Base-by-base conservation (phyloP, 305 asterid species). In the Rubia balearica region DNA sequence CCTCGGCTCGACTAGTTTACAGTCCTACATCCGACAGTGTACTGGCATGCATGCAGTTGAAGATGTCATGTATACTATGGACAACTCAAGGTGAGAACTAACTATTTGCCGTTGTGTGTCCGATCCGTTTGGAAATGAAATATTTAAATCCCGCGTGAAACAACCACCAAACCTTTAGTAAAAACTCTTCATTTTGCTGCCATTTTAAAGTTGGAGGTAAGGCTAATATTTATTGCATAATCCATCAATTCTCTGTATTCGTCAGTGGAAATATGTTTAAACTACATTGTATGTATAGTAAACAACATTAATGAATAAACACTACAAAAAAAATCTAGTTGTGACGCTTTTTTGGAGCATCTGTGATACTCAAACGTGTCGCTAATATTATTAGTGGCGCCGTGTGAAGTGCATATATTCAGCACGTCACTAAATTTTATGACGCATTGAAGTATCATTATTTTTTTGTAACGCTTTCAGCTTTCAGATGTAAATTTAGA, bases 141-240 rank as follows among this genome's bases (percentile, higher is more conserved):
- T 27, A 63, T 64, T 8, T 36, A 38, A 64, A 40, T 21, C 13
- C 36, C 69, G 69, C 69, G 69, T 33, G 16, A 43, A 65, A n/a
- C 9, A 42, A 42, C 16, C 59, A 42, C 55, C 69, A 9, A 42
- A 41, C 55, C 5, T 36, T 65, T 8, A 33, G 68, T 63, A 33
- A 63, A 8, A 38, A 16, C 7, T 19, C 36, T 65, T n/a, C 4
- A 65, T 41, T 65, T 63, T 63, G 69, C 22, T 64, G 38, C 7
- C 14, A 14, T 40, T 65, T 22, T 8, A 65, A 55, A 19, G 69
- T 42, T 63, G 48, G 16, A 38, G 45, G 1, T 17, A 9, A 63
- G 45, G 48, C 49, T 2, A 33, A 4, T 2, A 65, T 42, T 41
- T 8, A 48, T 49, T 67, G n/a, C 59, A 51, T 0, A 51, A 1